phyloP scores from a whole-genome alignment of 148 eudicot genomes.

The Linanthus parryae region DNA sequence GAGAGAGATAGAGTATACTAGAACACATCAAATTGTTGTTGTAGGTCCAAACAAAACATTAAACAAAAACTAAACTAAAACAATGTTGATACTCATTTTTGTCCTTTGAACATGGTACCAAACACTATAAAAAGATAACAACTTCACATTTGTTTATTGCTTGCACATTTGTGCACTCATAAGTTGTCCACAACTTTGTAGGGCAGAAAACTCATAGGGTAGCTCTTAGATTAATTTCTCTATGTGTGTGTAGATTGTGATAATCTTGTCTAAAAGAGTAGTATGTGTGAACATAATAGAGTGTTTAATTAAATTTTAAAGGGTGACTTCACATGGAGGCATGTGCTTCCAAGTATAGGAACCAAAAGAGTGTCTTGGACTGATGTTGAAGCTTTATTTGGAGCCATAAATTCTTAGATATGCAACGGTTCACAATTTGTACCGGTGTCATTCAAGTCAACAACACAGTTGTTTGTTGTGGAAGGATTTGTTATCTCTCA shows the following conservation, averaged over 20 bases:
- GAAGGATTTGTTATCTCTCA: no score
- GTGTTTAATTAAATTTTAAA: no score
- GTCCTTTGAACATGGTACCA: no score
- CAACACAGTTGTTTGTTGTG: slow-evolving; percentile 8
- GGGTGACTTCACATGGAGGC: slow-evolving; percentile 28
- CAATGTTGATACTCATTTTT: no score
- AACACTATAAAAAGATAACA: background rate
- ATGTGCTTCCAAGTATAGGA: slow-evolving; percentile 21
- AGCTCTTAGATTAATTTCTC: no score
- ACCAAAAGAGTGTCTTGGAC: slow-evolving; percentile 43
- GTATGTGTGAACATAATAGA: background rate
- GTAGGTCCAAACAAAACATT: background rate
- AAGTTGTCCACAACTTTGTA: slow-evolving; percentile 7
- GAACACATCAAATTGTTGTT: no score
- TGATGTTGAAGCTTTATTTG: slow-evolving; percentile 27
- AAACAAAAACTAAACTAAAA: no score
- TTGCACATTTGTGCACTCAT: slow-evolving; percentile 7
- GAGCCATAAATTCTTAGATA: background rate
- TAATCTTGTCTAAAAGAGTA: no score
- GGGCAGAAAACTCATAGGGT: background rate
- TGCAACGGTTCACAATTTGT: no score
- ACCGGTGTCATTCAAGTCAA: slow-evolving; percentile 23
- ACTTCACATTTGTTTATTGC: background rate
- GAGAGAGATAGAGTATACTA: background rate
- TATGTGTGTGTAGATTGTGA: background rate